A percentile compares a stretch with the other conserved stretches of the same genome.
These are phyloP conservation scores for Clitopilus passeckerianus DNA, from an alignment of 768 basidiomycete species.

Conservation along the genomic window DNA sequence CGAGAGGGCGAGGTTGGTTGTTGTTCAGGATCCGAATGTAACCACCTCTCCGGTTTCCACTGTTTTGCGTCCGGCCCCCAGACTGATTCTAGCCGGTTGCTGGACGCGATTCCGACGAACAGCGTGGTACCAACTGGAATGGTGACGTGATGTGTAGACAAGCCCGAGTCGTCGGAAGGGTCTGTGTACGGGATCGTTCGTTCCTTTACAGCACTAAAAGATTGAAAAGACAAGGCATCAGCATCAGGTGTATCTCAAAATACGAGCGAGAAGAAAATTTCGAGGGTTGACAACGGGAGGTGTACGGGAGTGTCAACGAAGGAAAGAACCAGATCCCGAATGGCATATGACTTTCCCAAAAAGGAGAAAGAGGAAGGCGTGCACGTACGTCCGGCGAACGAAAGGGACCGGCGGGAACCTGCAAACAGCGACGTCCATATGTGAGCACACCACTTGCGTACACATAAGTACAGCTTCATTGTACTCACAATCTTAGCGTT, in stretches of 20 bases:
- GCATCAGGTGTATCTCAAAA: neutral
- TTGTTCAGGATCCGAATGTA: conserved; percentile 16
- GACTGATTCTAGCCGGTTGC: conserved; percentile 41
- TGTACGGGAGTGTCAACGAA: neutral
- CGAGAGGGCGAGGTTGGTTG: conserved; percentile 2
- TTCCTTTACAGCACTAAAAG: conserved; percentile 35
- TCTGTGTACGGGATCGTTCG: conserved; percentile 33
- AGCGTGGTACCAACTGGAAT: conserved; percentile 44
- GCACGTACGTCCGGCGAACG: conserved; percentile 36
- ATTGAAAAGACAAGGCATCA: neutral
- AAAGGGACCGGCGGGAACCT: conserved; percentile 45
- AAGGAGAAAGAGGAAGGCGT: neutral
- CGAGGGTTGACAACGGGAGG: neutral
- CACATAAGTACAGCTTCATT: neutral
- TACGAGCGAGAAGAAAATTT: no score
- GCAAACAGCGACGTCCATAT: neutral
- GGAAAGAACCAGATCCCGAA: neutral
- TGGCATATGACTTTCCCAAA: neutral
- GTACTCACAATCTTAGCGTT: conserved; percentile 36
- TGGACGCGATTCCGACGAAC: conserved; percentile 41
- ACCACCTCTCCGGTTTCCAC: conserved; percentile 55
- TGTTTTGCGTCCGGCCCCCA: conserved; percentile 48
- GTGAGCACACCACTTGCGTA: neutral
- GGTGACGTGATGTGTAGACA: conserved; percentile 23
- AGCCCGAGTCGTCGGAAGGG: conserved; percentile 14